These are phyloP conservation scores for Entoloma clypeatum DNA, from an alignment of 1,284 basidiomycete species.

Conservation along the genomic window DNA sequence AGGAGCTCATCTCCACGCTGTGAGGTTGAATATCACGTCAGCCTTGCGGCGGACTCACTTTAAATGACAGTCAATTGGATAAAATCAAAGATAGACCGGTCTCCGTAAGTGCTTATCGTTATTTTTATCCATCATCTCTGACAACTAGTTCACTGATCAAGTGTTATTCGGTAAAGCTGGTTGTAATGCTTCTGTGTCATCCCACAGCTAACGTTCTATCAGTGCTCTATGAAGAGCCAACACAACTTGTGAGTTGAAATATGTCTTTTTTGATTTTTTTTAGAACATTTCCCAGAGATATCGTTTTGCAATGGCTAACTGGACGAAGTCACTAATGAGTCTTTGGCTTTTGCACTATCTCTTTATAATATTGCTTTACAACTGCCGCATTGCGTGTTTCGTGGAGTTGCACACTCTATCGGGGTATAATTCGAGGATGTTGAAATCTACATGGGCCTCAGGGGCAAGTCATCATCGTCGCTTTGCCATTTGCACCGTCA, in stretches of 20 bases:
- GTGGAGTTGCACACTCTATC: conserved; percentile 4
- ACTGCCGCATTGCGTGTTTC: conserved; percentile 3
- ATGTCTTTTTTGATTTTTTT: background rate
- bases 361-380: conserved; percentile 3
- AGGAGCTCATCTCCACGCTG: conserved; percentile 85
- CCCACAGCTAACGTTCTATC: conserved; percentile 11
- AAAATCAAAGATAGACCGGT: conserved; percentile 83
- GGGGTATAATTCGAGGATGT: no score
- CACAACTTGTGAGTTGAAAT: conserved; percentile 72
- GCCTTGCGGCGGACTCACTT: conserved; percentile 8
- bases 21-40: conserved; percentile 35
- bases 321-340: conserved; percentile 52
- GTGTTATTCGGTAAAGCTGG: conserved; percentile 69
- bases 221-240: conserved; percentile 94
- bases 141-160: conserved; percentile 25
- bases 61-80: conserved; percentile 59
- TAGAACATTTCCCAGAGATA: conserved; percentile 45
- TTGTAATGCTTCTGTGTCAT: conserved; percentile 13
- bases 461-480: conserved; percentile 48
- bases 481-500: conserved; percentile 80
- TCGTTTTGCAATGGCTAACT: conserved; percentile 71
- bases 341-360: conserved; percentile 4
- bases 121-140: conserved; percentile 15
- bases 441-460: no score
- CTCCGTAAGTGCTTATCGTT: conserved; percentile 55